phyloP scores from a whole-genome alignment of 176 grass and related monocot species.

The Oryza glumipatula region DNA sequence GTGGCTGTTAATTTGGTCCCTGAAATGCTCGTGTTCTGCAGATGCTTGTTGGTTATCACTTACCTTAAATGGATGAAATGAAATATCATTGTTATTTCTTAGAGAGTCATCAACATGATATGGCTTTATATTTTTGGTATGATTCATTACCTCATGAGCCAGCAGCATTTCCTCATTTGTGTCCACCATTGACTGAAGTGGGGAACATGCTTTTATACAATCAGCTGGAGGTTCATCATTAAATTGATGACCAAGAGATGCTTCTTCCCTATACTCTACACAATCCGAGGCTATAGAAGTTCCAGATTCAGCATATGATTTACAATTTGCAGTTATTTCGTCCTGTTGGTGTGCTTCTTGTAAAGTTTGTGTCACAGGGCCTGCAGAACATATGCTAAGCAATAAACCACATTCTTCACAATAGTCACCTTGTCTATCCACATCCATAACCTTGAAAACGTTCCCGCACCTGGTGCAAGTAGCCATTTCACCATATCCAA shows the following conservation, averaged over 20 bases:
- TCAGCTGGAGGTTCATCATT: slow-evolving; percentile 31
- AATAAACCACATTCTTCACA: slow-evolving; percentile 60
- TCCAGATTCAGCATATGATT: slow-evolving; percentile 16
- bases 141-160: slow-evolving; percentile 33
- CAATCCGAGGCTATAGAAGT: slow-evolving; percentile 16
- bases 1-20: slow-evolving; percentile 38
- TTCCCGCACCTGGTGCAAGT: slow-evolving; percentile 68
- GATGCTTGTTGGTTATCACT: slow-evolving; percentile 17
- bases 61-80: slow-evolving; percentile 20
- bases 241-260: slow-evolving; percentile 44
- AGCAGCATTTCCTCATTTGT: slow-evolving; percentile 43
- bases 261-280: slow-evolving; percentile 26
- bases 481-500: slow-evolving; percentile 26
- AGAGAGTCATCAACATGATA: slow-evolving; percentile 23
- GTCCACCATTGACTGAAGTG: slow-evolving; percentile 27
- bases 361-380: slow-evolving; percentile 26
- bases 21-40: slow-evolving; percentile 11
- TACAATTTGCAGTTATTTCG: slow-evolving; percentile 27
- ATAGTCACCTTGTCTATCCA: slow-evolving; percentile 40
- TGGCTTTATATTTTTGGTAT: slow-evolving; percentile 23
- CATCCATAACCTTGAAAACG: slow-evolving; percentile 36
- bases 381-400: slow-evolving; percentile 17
- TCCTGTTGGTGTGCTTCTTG: slow-evolving; percentile 41
- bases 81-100: slow-evolving; percentile 25
- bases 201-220: not conserved